phyloP scores from a whole-genome alignment of 2,329 filamentous ascomycete genomes.

The Magnaporthiopsis incrustans region DNA sequence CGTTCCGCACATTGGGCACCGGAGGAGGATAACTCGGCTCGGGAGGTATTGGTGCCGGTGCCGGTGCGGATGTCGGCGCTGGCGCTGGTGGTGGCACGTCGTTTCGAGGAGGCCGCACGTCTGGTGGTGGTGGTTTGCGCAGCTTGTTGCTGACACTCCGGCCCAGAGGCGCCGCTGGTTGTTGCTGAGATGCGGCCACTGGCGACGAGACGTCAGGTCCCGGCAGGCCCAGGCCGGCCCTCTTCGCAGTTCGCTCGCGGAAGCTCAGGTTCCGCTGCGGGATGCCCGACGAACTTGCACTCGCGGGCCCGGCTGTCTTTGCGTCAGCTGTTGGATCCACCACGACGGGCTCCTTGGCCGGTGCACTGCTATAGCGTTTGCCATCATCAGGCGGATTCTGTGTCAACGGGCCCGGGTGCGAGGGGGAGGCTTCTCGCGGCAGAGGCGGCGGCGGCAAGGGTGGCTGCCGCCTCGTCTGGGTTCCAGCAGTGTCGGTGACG shows the following conservation, averaged over 20 bases:
- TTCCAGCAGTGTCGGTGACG: constrained; percentile 10
- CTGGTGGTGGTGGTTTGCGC: constrained; percentile 48
- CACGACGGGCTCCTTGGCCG: constrained; percentile 19
- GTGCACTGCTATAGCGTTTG: constrained; percentile 18
- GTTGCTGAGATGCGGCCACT: constrained; percentile 12
- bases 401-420: constrained; percentile 19
- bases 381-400: constrained; percentile 25
- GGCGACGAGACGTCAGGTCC: constrained; percentile 18
- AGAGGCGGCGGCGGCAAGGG: constrained; percentile 13
- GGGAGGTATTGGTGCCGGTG: neutral
- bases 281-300: constrained; percentile 21
- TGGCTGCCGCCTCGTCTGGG: constrained; percentile 13
- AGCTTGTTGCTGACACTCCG: constrained; percentile 51
- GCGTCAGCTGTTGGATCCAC: constrained; percentile 16
- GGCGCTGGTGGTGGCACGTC: neutral
- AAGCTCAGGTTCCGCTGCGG: constrained; percentile 52
- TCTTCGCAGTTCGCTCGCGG: constrained; percentile 44
- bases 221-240: constrained; percentile 31
- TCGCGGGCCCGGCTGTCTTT: constrained; percentile 19
- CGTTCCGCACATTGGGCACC: neutral
- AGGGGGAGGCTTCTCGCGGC: constrained; percentile 5
- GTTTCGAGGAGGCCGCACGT: constrained; percentile 17
- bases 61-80: neutral
- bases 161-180: constrained; percentile 27
- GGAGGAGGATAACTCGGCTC: neutral